Percentiles rank a stretch among this genome's conserved stretches.
Evolutionary conservation across 2,329 filamentous ascomycete genomes (phyloP).

Genomic region (Neofusicoccum laricinum): DNA sequence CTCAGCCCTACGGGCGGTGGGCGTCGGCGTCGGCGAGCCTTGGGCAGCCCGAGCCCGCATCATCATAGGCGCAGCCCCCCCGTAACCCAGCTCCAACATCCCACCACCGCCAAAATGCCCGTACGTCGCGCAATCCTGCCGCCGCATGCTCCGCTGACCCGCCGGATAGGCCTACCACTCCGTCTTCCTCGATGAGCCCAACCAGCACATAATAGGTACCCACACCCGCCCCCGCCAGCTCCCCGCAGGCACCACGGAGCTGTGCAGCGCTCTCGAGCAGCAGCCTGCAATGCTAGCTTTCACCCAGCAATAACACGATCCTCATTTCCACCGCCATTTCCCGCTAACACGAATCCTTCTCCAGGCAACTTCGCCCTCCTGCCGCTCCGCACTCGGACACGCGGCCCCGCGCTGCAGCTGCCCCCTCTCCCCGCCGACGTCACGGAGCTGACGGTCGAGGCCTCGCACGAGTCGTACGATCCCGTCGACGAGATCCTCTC

Average conservation of each 20-base stretch:
- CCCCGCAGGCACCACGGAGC: slow-evolving; percentile 13
- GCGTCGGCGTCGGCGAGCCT: slow-evolving; percentile 19
- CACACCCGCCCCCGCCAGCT: slow-evolving; percentile 10
- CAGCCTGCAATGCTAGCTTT: neutral
- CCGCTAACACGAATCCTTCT: slow-evolving; percentile 3
- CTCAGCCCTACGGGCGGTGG: slow-evolving; percentile 32
- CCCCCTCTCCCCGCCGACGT: slow-evolving; percentile 53
- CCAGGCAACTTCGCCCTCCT: slow-evolving; percentile 90
- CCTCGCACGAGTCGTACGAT: slow-evolving; percentile 91
- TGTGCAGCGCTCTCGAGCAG: neutral
- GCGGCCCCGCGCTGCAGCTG: slow-evolving; percentile 90
- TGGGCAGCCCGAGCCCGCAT: slow-evolving; percentile 20
- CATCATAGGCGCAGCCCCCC: slow-evolving; percentile 25
- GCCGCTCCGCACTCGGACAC: slow-evolving; percentile 88
- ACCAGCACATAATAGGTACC: slow-evolving; percentile 62
- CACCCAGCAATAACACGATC: neutral
- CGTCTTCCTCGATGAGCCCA: slow-evolving; percentile 82
- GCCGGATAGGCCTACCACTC: slow-evolving; percentile 84
- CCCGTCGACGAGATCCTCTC: slow-evolving; percentile 89
- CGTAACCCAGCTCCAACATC: slow-evolving; percentile 10
- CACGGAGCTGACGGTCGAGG: slow-evolving; percentile 62
- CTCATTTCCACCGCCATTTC: neutral
- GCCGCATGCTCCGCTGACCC: neutral
- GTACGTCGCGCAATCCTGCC: slow-evolving; percentile 31
- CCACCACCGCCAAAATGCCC: slow-evolving; percentile 41